Percentiles rank a stretch among this genome's conserved stretches.
These are phyloP conservation scores for Sergeia podlipaevii DNA, from an alignment of 208 protist genomes.

Conservation along the genomic window DNA sequence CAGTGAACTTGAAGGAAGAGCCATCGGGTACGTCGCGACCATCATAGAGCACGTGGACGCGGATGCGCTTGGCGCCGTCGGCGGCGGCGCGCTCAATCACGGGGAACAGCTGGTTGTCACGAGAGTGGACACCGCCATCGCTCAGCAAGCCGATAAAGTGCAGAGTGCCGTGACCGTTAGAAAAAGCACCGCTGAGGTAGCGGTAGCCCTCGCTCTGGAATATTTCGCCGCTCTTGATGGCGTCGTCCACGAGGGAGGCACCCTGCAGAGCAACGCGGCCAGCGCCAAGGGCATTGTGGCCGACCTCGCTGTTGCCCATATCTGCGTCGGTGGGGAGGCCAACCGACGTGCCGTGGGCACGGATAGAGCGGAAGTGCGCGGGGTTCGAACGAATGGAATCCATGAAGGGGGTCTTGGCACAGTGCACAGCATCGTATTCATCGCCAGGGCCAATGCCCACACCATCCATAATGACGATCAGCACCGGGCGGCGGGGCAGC, in stretches of 20 bases:
- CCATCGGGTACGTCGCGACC: slow-evolving; percentile 94
- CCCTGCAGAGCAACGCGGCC: slow-evolving; percentile 92
- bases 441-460: slow-evolving; percentile 86
- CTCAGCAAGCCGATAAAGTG: slow-evolving; percentile 94
- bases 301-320: slow-evolving; percentile 96
- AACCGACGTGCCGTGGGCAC: slow-evolving; percentile 92
- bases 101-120: slow-evolving; percentile 89
- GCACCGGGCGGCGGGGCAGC: slow-evolving; percentile 76
- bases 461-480: slow-evolving; percentile 89
- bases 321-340: slow-evolving; percentile 93
- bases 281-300: slow-evolving; percentile 94
- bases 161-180: slow-evolving; percentile 67
- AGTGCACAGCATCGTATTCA: slow-evolving; percentile 90
- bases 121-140: slow-evolving; percentile 94
- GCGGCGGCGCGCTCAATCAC: slow-evolving; percentile 82
- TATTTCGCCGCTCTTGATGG: slow-evolving; percentile 79
- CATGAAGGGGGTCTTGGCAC: slow-evolving; percentile 88
- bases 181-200: slow-evolving; percentile 82
- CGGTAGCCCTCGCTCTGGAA: slow-evolving; percentile 89
- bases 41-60: slow-evolving; percentile 93
- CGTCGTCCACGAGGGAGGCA: slow-evolving; percentile 93
- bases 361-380: slow-evolving; percentile 83
- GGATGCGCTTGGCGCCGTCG: slow-evolving; percentile 84
- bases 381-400: slow-evolving; percentile 46
- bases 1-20: slow-evolving; percentile 88